Conservation (phyloP, 495 filamentous ascomycete genomes). For the Oleoguttula mirabilis region DNA sequence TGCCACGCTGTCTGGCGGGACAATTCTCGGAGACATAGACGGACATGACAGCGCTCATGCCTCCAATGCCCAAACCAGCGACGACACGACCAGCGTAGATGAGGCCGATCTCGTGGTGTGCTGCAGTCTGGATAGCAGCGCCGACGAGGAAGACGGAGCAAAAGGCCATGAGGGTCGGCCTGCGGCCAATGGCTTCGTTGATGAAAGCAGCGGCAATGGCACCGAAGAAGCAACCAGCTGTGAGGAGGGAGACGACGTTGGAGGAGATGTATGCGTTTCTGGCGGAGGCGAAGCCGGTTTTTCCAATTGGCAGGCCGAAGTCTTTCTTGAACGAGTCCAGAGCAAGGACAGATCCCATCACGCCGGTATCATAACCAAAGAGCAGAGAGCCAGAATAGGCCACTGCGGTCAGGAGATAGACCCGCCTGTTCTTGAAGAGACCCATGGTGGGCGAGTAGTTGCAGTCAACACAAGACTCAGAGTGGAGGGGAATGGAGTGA, state of each 20-base stretch:
- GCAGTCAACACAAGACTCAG: too few relatives aligned
- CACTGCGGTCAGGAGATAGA: constrained; percentile 43
- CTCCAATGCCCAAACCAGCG: constrained; percentile 16
- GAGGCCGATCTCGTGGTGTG: constrained; percentile 4
- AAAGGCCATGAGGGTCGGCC: constrained; percentile 19
- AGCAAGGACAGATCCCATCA: constrained; percentile 46
- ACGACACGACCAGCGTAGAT: constrained; percentile 18
- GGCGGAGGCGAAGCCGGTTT: constrained; percentile 1
- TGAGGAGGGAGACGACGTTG: constrained; percentile 50
- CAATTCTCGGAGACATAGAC: constrained; percentile 15
- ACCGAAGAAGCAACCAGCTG: constrained; percentile 29
- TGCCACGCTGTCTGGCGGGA: constrained; percentile 7
- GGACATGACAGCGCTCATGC: constrained; percentile 7
- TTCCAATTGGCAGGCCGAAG: constrained; percentile 34
- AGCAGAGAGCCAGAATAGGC: constrained; percentile 44
- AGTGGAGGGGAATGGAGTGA: too few relatives aligned
- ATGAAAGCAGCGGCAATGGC: constrained; percentile 18
- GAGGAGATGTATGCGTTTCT: constrained; percentile 38
- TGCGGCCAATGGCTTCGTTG: constrained; percentile 22
- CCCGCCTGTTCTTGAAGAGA: constrained; percentile 41
- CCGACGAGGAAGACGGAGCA: constrained; percentile 22
- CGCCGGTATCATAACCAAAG: constrained; percentile 46
- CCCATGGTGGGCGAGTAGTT: constrained; percentile 11
- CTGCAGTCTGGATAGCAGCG: constrained; percentile 20
- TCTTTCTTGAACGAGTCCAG: constrained; percentile 44